Conservation (phyloP, 257 asterid genomes). For the Solanum piurae region DNA sequence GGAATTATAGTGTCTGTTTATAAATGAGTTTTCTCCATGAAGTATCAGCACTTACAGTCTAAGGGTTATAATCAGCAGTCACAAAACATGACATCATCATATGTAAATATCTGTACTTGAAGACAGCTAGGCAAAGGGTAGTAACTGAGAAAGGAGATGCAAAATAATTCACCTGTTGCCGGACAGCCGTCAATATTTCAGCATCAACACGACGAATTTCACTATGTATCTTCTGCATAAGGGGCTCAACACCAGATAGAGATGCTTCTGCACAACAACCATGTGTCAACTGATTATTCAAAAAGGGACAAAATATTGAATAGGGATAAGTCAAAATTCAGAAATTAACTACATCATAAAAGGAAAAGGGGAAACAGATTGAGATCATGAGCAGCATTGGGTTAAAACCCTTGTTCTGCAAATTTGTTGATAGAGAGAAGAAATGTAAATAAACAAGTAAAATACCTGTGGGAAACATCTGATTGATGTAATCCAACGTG, state of each 20-base stretch:
- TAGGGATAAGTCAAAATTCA: background rate
- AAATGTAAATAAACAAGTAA: background rate
- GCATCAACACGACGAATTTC: slow-evolving; percentile 87
- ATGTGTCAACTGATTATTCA: slow-evolving; percentile 8
- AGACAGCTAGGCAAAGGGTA: background rate
- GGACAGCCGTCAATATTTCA: slow-evolving; percentile 76
- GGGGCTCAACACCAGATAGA: slow-evolving; percentile 91
- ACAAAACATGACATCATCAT: background rate
- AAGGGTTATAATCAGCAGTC: background rate
- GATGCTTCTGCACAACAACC: slow-evolving; percentile 70
- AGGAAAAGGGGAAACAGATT: background rate
- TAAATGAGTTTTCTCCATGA: background rate
- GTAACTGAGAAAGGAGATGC: background rate
- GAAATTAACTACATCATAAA: background rate
- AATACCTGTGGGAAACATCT: slow-evolving; percentile 93
- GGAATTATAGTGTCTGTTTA: background rate
- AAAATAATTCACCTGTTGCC: slow-evolving; percentile 70
- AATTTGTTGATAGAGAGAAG: background rate
- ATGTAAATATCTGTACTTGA: background rate
- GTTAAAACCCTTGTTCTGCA: background rate
- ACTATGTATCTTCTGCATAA: slow-evolving; percentile 83
- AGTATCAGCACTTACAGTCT: background rate
- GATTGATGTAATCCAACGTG: slow-evolving; percentile 91
- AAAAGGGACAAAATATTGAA: background rate
- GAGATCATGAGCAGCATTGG: background rate